Percentiles rank a stretch among this genome's conserved stretches.
Evolutionary conservation across 1,284 basidiomycete species (phyloP).

Genomic region (Pterulicium gracile): DNA sequence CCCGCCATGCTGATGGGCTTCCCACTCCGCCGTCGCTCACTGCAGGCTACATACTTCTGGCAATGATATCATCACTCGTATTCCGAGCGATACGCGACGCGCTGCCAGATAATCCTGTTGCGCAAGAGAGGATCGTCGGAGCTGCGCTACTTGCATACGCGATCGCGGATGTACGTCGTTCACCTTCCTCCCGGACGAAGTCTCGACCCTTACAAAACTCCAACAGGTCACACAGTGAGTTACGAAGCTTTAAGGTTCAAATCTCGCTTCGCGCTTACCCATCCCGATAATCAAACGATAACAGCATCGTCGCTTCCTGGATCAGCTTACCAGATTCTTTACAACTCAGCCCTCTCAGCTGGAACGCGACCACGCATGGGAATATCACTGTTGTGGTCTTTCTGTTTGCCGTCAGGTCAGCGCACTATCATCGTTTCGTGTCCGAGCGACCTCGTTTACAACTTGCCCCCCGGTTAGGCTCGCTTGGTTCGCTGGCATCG

Average conservation of each 20-base stretch:
- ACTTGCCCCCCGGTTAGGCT: slow-evolving; percentile 25
- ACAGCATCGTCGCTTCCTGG: slow-evolving; percentile 47
- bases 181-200: slow-evolving; percentile 4
- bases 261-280: background rate
- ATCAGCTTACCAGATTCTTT: slow-evolving; percentile 47
- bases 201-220: slow-evolving; percentile 2
- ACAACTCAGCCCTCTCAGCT: slow-evolving; percentile 34
- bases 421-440: slow-evolving; percentile 8
- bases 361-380: slow-evolving; percentile 68
- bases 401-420: slow-evolving; percentile 44
- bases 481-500: slow-evolving; percentile 58
- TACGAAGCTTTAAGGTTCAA: background rate
- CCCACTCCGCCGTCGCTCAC: background rate
- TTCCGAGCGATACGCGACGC: slow-evolving; percentile 61
- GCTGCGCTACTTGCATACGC: slow-evolving; percentile 55
- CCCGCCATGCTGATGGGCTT: background rate
- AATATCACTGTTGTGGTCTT: slow-evolving; percentile 57
- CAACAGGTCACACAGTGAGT: slow-evolving; percentile 41
- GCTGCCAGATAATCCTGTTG: slow-evolving; percentile 43
- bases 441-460: slow-evolving; percentile 1
- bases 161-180: slow-evolving; percentile 57
- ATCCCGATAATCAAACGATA: slow-evolving; percentile 5
- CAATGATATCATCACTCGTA: slow-evolving; percentile 55
- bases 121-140: slow-evolving; percentile 63
- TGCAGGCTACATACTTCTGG: slow-evolving; percentile 58